Percentiles rank a stretch among this genome's conserved stretches.
These are phyloP conservation scores for Cercis canadensis DNA, from an alignment of 306 rosid genomes.

Conservation along the genomic window DNA sequence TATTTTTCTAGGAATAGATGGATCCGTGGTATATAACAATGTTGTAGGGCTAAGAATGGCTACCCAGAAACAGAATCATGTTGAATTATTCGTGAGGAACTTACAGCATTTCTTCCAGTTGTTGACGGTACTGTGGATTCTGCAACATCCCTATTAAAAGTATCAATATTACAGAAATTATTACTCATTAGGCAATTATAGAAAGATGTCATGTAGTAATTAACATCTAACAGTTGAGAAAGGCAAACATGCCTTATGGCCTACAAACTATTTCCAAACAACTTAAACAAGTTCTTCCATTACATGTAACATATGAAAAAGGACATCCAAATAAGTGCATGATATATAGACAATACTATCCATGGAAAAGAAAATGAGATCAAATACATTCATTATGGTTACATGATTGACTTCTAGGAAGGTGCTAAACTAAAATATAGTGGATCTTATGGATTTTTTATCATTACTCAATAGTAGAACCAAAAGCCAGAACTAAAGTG, in stretches of 20 bases:
- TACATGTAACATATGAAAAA: slow-evolving; percentile 19
- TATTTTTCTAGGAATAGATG: slow-evolving; percentile 7
- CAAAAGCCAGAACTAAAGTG: slow-evolving; percentile 15
- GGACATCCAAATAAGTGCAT: not conserved
- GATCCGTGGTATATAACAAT: slow-evolving; percentile 8
- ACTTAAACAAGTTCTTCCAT: slow-evolving; percentile 1
- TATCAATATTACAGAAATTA: slow-evolving; percentile 16
- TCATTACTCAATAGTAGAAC: slow-evolving; percentile 27
- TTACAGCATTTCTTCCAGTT: slow-evolving; percentile 97
- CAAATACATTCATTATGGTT: slow-evolving; percentile 16
- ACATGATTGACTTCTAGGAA: slow-evolving; percentile 16
- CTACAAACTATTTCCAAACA: slow-evolving; percentile 22
- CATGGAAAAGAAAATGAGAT: slow-evolving; percentile 10
- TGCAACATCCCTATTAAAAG: slow-evolving; percentile 87
- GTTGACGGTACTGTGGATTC: slow-evolving; percentile 94
- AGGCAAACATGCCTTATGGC: slow-evolving; percentile 24
- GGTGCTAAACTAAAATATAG: slow-evolving; percentile 13
- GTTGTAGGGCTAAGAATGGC: slow-evolving; percentile 14
- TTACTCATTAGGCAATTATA: slow-evolving; percentile 22
- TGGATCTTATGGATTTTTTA: slow-evolving; percentile 9
- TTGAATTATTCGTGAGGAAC: slow-evolving; percentile 35
- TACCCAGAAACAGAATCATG: not conserved
- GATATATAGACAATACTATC: slow-evolving; percentile 13
- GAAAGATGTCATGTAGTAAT: slow-evolving; percentile 19
- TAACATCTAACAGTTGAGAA: slow-evolving; percentile 19